Percentiles rank a stretch among this genome's conserved stretches.
Conservation (phyloP, 257 asterid genomes). For the Salvia splendens region DNA sequence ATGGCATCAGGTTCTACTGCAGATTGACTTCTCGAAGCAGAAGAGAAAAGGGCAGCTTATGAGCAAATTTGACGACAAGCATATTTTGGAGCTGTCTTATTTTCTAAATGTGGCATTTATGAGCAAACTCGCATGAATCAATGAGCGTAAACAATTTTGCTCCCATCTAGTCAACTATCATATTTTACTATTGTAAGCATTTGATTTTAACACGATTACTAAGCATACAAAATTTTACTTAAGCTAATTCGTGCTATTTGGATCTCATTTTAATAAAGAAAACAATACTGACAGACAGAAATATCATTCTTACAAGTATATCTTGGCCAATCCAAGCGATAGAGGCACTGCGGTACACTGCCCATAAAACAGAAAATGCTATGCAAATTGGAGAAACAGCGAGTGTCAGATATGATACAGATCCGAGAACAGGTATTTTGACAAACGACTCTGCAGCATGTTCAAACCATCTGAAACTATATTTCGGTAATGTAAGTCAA, state of each 20-base stretch:
- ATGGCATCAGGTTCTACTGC: not conserved
- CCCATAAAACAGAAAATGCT: constrained; percentile 66
- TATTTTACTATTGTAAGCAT: not conserved
- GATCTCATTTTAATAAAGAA: not conserved
- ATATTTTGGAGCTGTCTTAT: no score
- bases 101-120: no score
- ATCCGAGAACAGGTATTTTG: constrained; percentile 80
- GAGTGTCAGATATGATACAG: constrained; percentile 78
- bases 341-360: constrained; percentile 50
- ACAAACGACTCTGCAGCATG: constrained; percentile 67
- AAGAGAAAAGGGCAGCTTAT: no score
- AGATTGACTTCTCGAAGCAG: not conserved
- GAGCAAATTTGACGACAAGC: no score
- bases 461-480: constrained; percentile 92
- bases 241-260: not conserved
- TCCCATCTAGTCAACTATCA: not conserved
- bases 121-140: no score
- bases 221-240: not conserved
- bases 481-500: constrained; percentile 38
- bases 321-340: constrained; percentile 99
- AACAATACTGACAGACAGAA: not conserved
- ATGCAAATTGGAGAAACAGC: constrained; percentile 91
- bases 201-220: not conserved
- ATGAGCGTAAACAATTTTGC: not conserved
- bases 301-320: constrained; percentile 69